A percentile compares a stretch with the other conserved stretches of the same genome.
Conservation (phyloP, 73 alveolate species). For the Paramecium primaurelia region DNA sequence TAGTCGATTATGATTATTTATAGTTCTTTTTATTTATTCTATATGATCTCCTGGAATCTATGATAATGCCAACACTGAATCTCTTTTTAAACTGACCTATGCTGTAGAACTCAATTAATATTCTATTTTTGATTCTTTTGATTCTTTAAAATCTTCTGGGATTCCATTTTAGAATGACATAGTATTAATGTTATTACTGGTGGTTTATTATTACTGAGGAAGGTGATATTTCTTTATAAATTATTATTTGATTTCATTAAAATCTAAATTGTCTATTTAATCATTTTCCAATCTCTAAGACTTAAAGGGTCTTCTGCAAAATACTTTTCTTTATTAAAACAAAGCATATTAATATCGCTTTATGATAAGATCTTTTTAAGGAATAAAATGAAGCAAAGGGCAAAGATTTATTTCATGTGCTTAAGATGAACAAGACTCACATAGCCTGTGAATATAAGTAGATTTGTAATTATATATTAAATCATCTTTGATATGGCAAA, state of each 20-base stretch:
- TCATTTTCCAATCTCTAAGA: neutral
- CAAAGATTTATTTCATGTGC: constrained; percentile 5
- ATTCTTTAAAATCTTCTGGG: neutral
- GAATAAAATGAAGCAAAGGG: constrained; percentile 35
- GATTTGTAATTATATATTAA: neutral
- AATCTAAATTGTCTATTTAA: neutral
- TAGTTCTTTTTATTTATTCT: neutral
- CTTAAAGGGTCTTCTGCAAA: neutral
- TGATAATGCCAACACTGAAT: neutral
- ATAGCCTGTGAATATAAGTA: neutral
- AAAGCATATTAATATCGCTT: neutral
- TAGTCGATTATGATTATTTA: neutral
- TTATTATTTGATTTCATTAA: neutral
- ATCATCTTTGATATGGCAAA: constrained; percentile 1
- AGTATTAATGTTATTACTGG: neutral
- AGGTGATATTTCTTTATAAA: neutral
- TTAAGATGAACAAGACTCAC: neutral
- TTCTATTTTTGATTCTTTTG: neutral
- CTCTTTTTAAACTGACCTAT: neutral
- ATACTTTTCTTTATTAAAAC: neutral
- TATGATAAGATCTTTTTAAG: constrained; percentile 19
- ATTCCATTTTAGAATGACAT: neutral
- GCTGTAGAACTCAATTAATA: neutral
- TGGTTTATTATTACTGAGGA: neutral
- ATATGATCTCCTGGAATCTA: neutral